Evolutionary conservation across 2,329 filamentous ascomycete species (phyloP).

Genomic region (Xylaria sp.): DNA sequence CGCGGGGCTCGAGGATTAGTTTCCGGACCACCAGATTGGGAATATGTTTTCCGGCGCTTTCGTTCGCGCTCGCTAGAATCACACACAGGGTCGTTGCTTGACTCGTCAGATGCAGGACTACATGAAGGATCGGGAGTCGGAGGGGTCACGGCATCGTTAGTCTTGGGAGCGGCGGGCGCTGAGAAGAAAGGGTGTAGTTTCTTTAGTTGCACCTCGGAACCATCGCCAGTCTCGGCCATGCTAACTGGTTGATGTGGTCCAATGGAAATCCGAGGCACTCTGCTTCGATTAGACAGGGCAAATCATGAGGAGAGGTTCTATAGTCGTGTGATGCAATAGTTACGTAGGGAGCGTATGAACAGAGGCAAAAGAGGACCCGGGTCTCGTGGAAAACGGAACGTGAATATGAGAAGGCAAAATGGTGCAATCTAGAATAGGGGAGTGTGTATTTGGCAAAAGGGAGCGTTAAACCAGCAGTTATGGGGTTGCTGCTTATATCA

Average conservation of each 20-base stretch:
- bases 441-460: neutral
- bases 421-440: neutral
- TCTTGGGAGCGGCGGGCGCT: constrained; percentile 43
- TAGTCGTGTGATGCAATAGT: constrained; percentile 1
- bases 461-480: neutral
- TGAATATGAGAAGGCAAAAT: neutral
- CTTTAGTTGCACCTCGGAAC: constrained; percentile 52
- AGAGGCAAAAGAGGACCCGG: neutral
- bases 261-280: constrained; percentile 17
- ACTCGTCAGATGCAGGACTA: constrained; percentile 46
- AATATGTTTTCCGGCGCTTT: constrained; percentile 59
- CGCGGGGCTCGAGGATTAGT: constrained; percentile 22
- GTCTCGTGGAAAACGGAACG: no score
- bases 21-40: constrained; percentile 42
- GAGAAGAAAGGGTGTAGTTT: constrained; percentile 69
- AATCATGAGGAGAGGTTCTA: constrained; percentile 22
- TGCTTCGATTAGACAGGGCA: neutral
- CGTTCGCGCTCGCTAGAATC: constrained; percentile 49
- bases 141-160: constrained; percentile 38
- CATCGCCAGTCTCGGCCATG: constrained; percentile 57
- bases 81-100: constrained; percentile 27
- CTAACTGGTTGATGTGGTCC: constrained; percentile 44
- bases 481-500: neutral
- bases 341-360: neutral
- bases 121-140: constrained; percentile 50